Evolutionary conservation across 78 protist species (phyloP).

Genomic region (Polysphondylium violaceum): DNA sequence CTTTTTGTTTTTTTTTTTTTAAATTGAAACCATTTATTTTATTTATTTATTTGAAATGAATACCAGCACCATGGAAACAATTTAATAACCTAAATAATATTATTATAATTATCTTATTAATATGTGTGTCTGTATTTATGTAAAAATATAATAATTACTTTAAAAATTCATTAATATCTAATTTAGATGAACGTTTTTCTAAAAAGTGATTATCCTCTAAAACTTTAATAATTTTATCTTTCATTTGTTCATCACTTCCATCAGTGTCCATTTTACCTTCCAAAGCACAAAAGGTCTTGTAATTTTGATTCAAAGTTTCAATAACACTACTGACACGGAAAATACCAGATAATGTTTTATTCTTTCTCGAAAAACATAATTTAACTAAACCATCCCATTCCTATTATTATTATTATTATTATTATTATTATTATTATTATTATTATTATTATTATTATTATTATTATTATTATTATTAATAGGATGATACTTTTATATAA

Average conservation of each 20-base stretch:
- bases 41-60: constrained; percentile 69
- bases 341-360: constrained; percentile 95
- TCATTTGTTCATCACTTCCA: constrained; percentile 54
- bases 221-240: constrained; percentile 55
- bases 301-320: constrained; percentile 89
- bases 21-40: neutral
- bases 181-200: constrained; percentile 88
- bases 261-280: constrained; percentile 54
- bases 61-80: constrained; percentile 49
- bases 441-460: no score
- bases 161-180: constrained; percentile 94
- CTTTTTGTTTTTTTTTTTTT: neutral
- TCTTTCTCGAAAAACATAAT: constrained; percentile 96
- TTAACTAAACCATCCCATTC: constrained; percentile 99
- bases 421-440: no score
- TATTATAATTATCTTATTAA: neutral
- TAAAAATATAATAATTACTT: constrained; percentile 26
- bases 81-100: constrained; percentile 26
- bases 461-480: no score
- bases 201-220: constrained; percentile 56
- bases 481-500: no score
- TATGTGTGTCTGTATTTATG: neutral
- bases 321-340: constrained; percentile 86
- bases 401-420: no score
- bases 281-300: constrained; percentile 88